Percentiles rank a stretch among this genome's conserved stretches.
These are phyloP conservation scores for Psilocybe cubensis DNA, from an alignment of 768 basidiomycete genomes.

Conservation along the genomic window DNA sequence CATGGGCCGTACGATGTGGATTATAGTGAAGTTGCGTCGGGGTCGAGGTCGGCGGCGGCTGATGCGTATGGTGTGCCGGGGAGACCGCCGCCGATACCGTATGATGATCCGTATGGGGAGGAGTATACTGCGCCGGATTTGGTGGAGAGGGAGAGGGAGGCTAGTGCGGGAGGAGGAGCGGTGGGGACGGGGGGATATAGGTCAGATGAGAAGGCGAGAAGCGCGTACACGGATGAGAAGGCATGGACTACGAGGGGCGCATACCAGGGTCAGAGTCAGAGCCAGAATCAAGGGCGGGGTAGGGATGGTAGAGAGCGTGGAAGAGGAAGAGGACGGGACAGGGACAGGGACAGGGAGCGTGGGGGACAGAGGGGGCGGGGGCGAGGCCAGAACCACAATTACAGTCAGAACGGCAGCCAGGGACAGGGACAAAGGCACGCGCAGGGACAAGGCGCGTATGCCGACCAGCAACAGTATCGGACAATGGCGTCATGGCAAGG, in stretches of 20 bases:
- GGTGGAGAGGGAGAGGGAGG: conserved; percentile 16
- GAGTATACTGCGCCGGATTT: conserved; percentile 29
- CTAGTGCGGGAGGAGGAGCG: neutral
- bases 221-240: too few relatives aligned
- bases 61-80: neutral
- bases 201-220: too few relatives aligned
- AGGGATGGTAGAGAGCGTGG: neutral
- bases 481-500: neutral
- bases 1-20: conserved; percentile 73
- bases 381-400: conserved; percentile 11
- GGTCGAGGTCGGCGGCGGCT: conserved; percentile 17
- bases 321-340: neutral
- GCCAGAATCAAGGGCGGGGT: neutral
- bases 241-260: neutral
- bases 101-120: conserved; percentile 80
- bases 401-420: neutral
- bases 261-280: neutral
- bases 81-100: conserved; percentile 71
- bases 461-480: conserved; percentile 8
- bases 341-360: neutral
- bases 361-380: conserved; percentile 9
- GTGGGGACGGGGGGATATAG: neutral
- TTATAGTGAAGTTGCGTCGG: conserved; percentile 44
- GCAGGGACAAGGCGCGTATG: conserved; percentile 6
- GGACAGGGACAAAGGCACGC: neutral